Conservation (phyloP, 2,329 filamentous ascomycete genomes). For the Colletotrichum cereale region DNA sequence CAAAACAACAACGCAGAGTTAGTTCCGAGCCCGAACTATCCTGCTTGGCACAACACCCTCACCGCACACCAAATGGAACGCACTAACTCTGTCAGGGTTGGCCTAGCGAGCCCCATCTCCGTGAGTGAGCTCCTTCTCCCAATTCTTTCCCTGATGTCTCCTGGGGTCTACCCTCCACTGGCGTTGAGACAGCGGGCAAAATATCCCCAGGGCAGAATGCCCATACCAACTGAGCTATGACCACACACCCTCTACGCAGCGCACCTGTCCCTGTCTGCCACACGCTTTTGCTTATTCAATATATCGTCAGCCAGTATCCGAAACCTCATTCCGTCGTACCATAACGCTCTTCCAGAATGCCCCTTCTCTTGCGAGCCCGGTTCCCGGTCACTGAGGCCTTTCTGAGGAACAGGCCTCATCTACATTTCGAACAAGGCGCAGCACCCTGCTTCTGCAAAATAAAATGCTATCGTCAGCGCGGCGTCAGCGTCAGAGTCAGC, state of each 20-base stretch:
- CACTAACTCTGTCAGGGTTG: constrained; percentile 6
- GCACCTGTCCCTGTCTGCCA: constrained; percentile 29
- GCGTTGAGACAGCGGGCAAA: constrained; percentile 1
- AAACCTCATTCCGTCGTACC: constrained; percentile 36
- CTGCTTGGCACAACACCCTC: constrained; percentile 27
- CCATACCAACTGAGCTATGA: constrained; percentile 8
- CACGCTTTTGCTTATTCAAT: constrained; percentile 38
- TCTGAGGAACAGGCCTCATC: not conserved
- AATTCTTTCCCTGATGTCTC: not conserved
- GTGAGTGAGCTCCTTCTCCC: constrained; percentile 18
- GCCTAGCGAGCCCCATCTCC: constrained; percentile 7
- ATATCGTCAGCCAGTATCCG: constrained; percentile 36
- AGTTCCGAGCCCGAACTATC: constrained; percentile 28
- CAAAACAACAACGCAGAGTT: constrained; percentile 21
- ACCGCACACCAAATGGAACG: not conserved
- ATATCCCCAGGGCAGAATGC: constrained; percentile 23
- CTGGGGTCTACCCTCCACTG: not conserved
- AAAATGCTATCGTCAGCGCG: too few species aligned
- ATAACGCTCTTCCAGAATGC: constrained; percentile 27
- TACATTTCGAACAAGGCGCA: not conserved
- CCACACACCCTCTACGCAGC: constrained; percentile 1
- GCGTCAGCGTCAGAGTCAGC: not conserved
- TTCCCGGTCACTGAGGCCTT: not conserved
- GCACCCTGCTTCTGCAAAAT: not conserved
- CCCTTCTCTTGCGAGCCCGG: constrained; percentile 1